A percentile compares a stretch with the other conserved stretches of the same genome.
These are phyloP conservation scores for Neocucurbitaria cava DNA, from an alignment of 2,329 filamentous ascomycete species.

Conservation along the genomic window DNA sequence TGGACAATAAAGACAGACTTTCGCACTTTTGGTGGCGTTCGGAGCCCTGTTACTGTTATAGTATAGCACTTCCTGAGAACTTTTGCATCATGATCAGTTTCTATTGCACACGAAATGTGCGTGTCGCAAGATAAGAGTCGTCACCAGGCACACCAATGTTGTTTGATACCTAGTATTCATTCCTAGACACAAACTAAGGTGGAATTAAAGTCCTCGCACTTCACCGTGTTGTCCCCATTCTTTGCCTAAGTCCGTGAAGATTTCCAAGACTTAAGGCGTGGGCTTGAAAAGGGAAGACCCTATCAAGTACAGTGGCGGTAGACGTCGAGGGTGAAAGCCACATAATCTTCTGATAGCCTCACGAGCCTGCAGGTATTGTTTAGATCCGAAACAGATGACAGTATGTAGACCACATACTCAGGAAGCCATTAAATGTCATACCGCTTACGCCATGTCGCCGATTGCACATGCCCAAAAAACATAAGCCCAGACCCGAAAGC, in stretches of 20 bases:
- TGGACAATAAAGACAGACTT: too few relatives aligned
- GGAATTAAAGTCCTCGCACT: too few relatives aligned
- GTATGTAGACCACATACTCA: slow-evolving; percentile 7
- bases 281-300: slow-evolving; percentile 1
- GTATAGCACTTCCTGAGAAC: background rate
- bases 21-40: background rate
- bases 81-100: background rate
- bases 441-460: slow-evolving; percentile 18
- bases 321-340: too few relatives aligned
- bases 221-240: too few relatives aligned
- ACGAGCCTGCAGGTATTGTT: too few relatives aligned
- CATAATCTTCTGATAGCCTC: too few relatives aligned
- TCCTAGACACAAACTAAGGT: too few relatives aligned
- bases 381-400: background rate
- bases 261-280: too few relatives aligned
- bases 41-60: background rate
- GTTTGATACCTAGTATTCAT: too few relatives aligned
- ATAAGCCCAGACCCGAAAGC: background rate
- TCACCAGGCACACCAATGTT: background rate
- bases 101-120: background rate
- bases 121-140: background rate
- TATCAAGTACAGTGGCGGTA: too few relatives aligned
- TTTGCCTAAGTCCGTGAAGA: too few relatives aligned
- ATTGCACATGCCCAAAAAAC: slow-evolving; percentile 8
- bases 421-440: slow-evolving; percentile 2